Conservation (phyloP, 768 basidiomycete species). For the Hysterangium stoloniferum region DNA sequence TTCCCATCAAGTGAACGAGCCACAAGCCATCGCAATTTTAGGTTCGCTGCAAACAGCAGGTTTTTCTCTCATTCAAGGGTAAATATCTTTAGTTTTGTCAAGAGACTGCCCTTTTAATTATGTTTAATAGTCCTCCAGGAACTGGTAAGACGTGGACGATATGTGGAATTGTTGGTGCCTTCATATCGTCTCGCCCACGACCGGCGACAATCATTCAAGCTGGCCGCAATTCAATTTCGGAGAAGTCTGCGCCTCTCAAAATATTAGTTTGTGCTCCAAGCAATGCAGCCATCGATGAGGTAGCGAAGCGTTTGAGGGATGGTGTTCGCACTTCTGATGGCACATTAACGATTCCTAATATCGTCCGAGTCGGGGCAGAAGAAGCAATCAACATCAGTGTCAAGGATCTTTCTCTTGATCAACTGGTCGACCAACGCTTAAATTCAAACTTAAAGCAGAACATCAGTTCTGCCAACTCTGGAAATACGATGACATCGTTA, state of each 20-base stretch:
- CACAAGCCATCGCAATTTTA: slow-evolving; percentile 86
- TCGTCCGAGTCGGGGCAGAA: slow-evolving; percentile 85
- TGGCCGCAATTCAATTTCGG: slow-evolving; percentile 34
- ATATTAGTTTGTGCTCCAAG: slow-evolving; percentile 93
- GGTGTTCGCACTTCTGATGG: slow-evolving; percentile 57
- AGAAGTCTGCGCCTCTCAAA: slow-evolving; percentile 50
- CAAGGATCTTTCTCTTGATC: slow-evolving; percentile 81
- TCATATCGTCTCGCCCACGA: slow-evolving; percentile 51
- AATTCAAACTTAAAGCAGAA: slow-evolving; percentile 34
- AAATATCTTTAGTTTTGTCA: slow-evolving; percentile 19
- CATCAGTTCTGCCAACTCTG: slow-evolving; percentile 38
- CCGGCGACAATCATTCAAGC: slow-evolving; percentile 43
- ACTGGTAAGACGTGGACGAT: slow-evolving; percentile 99
- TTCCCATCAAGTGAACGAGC: slow-evolving; percentile 76
- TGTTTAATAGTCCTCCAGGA: slow-evolving; percentile 71
- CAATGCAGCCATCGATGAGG: slow-evolving; percentile 97
- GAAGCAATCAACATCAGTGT: slow-evolving; percentile 68
- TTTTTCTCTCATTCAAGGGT: slow-evolving; percentile 95
- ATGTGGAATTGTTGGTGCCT: slow-evolving; percentile 84
- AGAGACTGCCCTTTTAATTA: no score
- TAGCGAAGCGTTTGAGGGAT: slow-evolving; percentile 79
- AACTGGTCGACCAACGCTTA: slow-evolving; percentile 72
- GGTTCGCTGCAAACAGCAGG: slow-evolving; percentile 64
- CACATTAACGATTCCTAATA: slow-evolving; percentile 50
- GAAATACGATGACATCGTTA: slow-evolving; percentile 44